Conservation (phyloP, 208 protist genomes). For the Herpetomonas samuelpessoai region DNA sequence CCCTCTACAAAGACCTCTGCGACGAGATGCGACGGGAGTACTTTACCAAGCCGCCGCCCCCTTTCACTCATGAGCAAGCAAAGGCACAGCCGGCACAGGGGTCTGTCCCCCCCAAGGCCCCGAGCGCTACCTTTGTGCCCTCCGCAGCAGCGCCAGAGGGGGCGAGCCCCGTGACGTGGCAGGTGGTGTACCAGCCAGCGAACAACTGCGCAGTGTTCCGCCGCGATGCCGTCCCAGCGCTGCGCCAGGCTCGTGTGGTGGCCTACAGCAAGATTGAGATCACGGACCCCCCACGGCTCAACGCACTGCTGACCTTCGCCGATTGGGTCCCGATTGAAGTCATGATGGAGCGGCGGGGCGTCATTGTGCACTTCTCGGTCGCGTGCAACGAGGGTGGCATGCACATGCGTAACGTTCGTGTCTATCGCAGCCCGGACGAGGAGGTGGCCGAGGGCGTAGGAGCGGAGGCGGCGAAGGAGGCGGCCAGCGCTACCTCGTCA, state of each 20-base stretch:
- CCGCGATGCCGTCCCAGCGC: slow-evolving; percentile 31
- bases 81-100: neutral
- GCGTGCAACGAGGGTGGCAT: slow-evolving; percentile 70
- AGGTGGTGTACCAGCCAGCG: slow-evolving; percentile 27
- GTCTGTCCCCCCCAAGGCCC: neutral
- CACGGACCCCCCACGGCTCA: slow-evolving; percentile 53
- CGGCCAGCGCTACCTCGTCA: neutral
- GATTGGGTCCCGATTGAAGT: slow-evolving; percentile 82
- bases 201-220: slow-evolving; percentile 55
- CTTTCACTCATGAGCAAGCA: slow-evolving; percentile 17
- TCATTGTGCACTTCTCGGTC: slow-evolving; percentile 79
- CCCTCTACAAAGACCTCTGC: slow-evolving; percentile 79
- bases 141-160: neutral
- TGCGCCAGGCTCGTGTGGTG: slow-evolving; percentile 38
- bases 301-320: slow-evolving; percentile 62
- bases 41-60: slow-evolving; percentile 63
- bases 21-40: slow-evolving; percentile 76
- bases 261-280: slow-evolving; percentile 62
- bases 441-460: neutral
- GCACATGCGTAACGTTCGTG: slow-evolving; percentile 88
- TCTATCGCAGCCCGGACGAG: slow-evolving; percentile 33
- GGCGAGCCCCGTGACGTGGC: slow-evolving; percentile 37
- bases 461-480: neutral
- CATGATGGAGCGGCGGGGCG: slow-evolving; percentile 60
- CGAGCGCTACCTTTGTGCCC: neutral